These are phyloP conservation scores for Athelia psychrophila DNA, from an alignment of 1,284 basidiomycete genomes.

Conservation along the genomic window DNA sequence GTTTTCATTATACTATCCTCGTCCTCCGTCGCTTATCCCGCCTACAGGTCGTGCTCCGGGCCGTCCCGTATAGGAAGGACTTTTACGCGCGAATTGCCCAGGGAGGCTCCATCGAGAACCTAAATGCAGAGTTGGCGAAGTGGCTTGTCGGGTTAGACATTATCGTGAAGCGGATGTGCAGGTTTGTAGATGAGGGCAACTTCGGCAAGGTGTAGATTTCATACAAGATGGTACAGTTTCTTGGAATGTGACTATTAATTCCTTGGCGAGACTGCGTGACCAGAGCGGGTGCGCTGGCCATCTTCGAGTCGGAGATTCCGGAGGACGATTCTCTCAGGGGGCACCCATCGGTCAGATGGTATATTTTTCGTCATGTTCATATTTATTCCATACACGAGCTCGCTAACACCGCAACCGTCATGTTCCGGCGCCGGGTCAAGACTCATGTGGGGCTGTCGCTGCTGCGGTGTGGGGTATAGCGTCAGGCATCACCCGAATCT, in stretches of 20 bases:
- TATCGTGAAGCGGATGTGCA: conserved; percentile 66
- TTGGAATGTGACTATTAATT: neutral
- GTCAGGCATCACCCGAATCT: too few relatives aligned
- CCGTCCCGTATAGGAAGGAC: conserved; percentile 84
- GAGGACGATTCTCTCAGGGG: too few relatives aligned
- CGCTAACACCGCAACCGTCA: neutral
- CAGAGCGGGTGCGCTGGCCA: too few relatives aligned
- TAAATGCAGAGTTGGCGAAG: conserved; percentile 69
- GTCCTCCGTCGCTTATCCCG: conserved; percentile 46
- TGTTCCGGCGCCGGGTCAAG: neutral
- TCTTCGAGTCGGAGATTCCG: too few relatives aligned
- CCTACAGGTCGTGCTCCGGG: conserved; percentile 89
- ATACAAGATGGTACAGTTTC: neutral
- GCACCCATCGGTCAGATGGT: too few relatives aligned
- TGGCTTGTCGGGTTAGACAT: conserved; percentile 82
- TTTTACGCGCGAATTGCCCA: conserved; percentile 87
- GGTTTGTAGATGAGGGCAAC: conserved; percentile 64
- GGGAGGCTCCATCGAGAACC: conserved; percentile 73
- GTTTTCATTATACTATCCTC: conserved; percentile 27
- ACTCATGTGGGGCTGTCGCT: too few relatives aligned
- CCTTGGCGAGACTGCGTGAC: too few relatives aligned
- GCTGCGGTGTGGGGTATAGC: too few relatives aligned
- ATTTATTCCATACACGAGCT: too few relatives aligned
- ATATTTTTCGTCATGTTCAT: too few relatives aligned
- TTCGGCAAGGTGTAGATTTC: conserved; percentile 61